Base-by-base conservation (phyloP, 805 yeast genomes). In the Priceomyces carsonii region DNA sequence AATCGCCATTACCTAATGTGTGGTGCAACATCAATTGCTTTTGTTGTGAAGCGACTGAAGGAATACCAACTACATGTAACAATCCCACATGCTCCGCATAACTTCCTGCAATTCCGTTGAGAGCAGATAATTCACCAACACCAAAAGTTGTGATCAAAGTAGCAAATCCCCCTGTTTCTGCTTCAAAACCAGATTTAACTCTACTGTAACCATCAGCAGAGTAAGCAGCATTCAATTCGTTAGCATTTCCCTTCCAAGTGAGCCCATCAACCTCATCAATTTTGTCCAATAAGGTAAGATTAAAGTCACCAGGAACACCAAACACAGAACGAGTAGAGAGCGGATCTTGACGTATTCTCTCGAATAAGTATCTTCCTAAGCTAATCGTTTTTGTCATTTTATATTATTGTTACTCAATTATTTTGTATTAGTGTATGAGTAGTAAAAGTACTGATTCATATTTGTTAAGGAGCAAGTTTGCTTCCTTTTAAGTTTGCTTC, bases 1-100 rank as follows among this genome's bases (percentile, higher is more conserved):
- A 61, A 52, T 63, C 70, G 16, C 71, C 71, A 48, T 65, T 64
- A 29, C 71, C 71, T 52, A 65, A 57, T 21, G 71, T 65, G 49
- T 64, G 71, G 55, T 63, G 69, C 43, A 61, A 51, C 51, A 64
- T 54, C 51, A 63, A 59, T 36, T 61, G 69, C 48, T 63, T 60
- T 39, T 61, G 49, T 43, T 59, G 63, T 5, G 63, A 48, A 6
- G 57, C 42, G 36, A 56, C 50, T 24, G 63, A 53, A 9, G 66
- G 66, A n/a, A 59, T 54, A 33, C 64, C 63, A 12, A 57, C 66
- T 14, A 60, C 51, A 48, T 60, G 64, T 43, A 60, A 38, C 48
- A 60, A 26, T 18, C 62, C 66, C 14, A 60, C 63, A 51, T 60
- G 64, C 35, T 60, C 66, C 16, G 66, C 63, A 48, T 56, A 60